A percentile compares a stretch with the other conserved stretches of the same genome.
phyloP scores from a whole-genome alignment of 345 rosid genomes.

The Kernera saxatilis region DNA sequence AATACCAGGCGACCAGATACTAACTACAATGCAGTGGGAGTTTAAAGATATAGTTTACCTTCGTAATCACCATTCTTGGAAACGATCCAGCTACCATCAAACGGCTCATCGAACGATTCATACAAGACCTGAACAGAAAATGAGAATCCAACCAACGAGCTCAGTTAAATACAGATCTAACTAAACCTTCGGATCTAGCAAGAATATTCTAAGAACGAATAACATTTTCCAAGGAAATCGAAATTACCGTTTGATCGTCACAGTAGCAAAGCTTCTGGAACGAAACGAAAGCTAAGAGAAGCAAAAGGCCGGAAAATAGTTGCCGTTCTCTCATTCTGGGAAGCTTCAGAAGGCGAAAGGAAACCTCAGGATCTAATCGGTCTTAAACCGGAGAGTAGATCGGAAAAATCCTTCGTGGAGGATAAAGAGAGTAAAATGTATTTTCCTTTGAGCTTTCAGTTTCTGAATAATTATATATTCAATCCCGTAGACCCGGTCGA shows the following conservation, averaged over 20 bases:
- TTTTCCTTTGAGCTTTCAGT: not conserved
- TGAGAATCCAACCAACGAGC: not conserved
- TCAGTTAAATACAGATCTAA: not conserved
- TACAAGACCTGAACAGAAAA: conserved; percentile 46
- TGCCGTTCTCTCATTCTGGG: conserved; percentile 38
- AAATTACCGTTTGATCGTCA: conserved; percentile 50
- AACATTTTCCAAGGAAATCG: not conserved
- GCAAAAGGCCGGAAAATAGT: conserved; percentile 37
- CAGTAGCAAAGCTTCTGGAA: conserved; percentile 44
- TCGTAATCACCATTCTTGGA: conserved; percentile 61
- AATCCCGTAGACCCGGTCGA: conserved; percentile 23
- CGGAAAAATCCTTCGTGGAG: conserved; percentile 15
- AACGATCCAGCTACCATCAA: conserved; percentile 71
- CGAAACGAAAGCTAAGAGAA: conserved; percentile 44
- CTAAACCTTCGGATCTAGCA: conserved; percentile 14
- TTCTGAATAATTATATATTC: conserved; percentile 18
- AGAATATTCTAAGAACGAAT: not conserved
- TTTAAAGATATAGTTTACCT: conserved; percentile 29
- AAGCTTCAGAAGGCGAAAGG: not conserved
- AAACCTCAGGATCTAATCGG: conserved; percentile 9
- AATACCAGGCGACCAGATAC: not conserved
- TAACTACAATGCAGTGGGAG: not conserved
- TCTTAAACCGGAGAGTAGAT: conserved; percentile 17
- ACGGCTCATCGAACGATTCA: conserved; percentile 68
- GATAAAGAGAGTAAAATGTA: not conserved